Conservation (phyloP, 2,329 filamentous ascomycete species). For the Botrytis medusae region DNA sequence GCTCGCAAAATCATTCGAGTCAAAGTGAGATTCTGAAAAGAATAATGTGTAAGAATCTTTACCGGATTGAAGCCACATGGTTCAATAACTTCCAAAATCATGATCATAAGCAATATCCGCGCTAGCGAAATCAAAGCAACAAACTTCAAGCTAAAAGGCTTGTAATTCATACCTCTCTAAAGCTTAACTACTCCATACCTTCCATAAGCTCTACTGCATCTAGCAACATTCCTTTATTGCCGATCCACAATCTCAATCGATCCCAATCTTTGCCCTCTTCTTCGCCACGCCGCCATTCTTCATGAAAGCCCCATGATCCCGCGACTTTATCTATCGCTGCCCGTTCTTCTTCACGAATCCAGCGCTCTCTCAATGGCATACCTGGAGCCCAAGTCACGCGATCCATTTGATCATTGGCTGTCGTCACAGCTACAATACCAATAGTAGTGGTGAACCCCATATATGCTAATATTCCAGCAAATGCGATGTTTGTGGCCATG, state of each 20-base stretch:
- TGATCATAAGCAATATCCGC: background rate
- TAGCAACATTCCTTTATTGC: constrained; percentile 82
- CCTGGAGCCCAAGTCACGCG: constrained; percentile 88
- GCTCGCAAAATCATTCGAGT: constrained; percentile 5
- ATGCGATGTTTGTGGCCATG: constrained; percentile 74
- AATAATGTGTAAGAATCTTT: background rate
- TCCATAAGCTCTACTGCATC: constrained; percentile 89
- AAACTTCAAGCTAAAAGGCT: constrained; percentile 2
- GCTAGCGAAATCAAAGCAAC: constrained; percentile 5
- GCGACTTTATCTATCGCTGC: constrained; percentile 84
- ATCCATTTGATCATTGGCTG: constrained; percentile 92
- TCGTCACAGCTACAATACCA: constrained; percentile 80
- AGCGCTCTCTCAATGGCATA: constrained; percentile 75
- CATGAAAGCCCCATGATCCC: constrained; percentile 87
- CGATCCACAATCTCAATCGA: constrained; percentile 76
- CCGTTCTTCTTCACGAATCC: constrained; percentile 87
- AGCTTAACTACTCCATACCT: constrained; percentile 62
- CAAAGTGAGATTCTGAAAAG: background rate
- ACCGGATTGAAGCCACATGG: background rate
- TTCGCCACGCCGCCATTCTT: constrained; percentile 76
- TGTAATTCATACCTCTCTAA: background rate
- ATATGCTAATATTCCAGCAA: constrained; percentile 81
- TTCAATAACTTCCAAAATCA: background rate
- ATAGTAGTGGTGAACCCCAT: constrained; percentile 77
- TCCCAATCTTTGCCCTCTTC: constrained; percentile 93